These are phyloP conservation scores for Komagataella phaffii DNA, from an alignment of 805 yeast genomes.

Conservation along the genomic window DNA sequence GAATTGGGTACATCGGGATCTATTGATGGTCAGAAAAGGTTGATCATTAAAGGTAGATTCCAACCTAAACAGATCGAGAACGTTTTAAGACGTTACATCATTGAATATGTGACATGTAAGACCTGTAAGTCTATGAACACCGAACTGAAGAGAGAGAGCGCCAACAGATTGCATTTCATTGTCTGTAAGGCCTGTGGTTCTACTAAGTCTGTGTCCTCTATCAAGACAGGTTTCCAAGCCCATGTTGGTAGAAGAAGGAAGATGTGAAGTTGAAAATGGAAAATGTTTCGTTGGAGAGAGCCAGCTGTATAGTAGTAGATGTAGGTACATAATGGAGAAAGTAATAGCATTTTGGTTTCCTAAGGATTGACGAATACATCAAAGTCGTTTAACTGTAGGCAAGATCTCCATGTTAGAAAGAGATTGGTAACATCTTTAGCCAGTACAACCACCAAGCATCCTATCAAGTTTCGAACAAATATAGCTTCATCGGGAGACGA, in stretches of 20 bases:
- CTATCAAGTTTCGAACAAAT: conserved; percentile 20
- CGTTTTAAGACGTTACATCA: conserved; percentile 88
- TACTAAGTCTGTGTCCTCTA: conserved; percentile 90
- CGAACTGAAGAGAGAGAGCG: conserved; percentile 85
- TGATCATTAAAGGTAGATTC: conserved; percentile 95
- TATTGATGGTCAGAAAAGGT: conserved; percentile 94
- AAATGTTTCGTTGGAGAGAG: background rate
- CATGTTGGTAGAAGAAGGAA: conserved; percentile 85
- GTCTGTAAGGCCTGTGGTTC: conserved; percentile 98
- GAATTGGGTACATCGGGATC: conserved; percentile 99
- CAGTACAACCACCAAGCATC: conserved; percentile 16
- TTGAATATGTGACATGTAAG: conserved; percentile 97
- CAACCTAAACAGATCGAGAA: conserved; percentile 96
- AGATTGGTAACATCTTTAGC: conserved; percentile 19
- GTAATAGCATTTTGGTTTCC: background rate
- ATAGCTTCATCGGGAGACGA: conserved; percentile 23
- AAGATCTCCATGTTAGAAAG: conserved; percentile 17
- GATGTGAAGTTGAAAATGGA: conserved; percentile 11
- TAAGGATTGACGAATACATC: background rate
- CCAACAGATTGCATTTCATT: conserved; percentile 92
- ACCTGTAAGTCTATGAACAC: conserved; percentile 98
- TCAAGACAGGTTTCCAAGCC: conserved; percentile 99
- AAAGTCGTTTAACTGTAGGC: conserved; percentile 13
- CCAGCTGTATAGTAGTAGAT: background rate
- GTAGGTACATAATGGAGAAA: background rate